Conservation (phyloP, 768 basidiomycete genomes). For the Rhodosporidiobolus odoratus region DNA sequence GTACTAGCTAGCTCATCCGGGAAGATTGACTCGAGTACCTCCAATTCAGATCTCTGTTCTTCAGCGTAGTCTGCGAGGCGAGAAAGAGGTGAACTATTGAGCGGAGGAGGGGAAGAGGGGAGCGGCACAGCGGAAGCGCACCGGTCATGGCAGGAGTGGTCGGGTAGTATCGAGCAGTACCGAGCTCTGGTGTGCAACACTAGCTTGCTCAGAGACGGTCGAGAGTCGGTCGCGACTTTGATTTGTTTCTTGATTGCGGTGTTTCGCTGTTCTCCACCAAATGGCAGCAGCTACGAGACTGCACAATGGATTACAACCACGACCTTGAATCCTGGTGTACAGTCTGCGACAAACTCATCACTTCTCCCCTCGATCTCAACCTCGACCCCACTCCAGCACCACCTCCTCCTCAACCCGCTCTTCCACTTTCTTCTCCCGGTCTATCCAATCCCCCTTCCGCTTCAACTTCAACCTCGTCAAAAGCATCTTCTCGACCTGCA, state of each 20-base stretch:
- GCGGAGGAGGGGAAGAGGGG: background rate
- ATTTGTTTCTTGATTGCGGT: too few relatives aligned
- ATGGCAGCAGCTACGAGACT: background rate
- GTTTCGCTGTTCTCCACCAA: too few relatives aligned
- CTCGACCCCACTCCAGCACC: background rate
- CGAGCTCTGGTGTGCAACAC: too few relatives aligned
- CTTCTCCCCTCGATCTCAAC: background rate
- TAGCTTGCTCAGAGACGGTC: too few relatives aligned
- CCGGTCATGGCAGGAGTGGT: slow-evolving; percentile 7
- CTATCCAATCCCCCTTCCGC: background rate
- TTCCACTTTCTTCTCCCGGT: background rate
- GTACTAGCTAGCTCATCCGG: slow-evolving; percentile 85
- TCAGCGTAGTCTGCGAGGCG: slow-evolving; percentile 33
- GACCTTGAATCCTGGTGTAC: slow-evolving; percentile 32
- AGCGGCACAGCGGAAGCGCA: background rate
- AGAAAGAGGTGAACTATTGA: background rate
- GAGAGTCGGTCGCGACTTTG: too few relatives aligned
- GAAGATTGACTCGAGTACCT: slow-evolving; percentile 95
- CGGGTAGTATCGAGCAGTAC: background rate
- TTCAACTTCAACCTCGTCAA: background rate
- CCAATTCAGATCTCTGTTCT: slow-evolving; percentile 27
- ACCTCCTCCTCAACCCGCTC: background rate
- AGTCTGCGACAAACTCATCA: slow-evolving; percentile 30
- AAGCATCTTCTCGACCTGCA: background rate
- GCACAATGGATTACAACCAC: slow-evolving; percentile 12